Evolutionary conservation across 352 stramenopile genomes (phyloP), one percentile per base, ranked within the genome.

Genomic region (Phytopythium vexans): DNA sequence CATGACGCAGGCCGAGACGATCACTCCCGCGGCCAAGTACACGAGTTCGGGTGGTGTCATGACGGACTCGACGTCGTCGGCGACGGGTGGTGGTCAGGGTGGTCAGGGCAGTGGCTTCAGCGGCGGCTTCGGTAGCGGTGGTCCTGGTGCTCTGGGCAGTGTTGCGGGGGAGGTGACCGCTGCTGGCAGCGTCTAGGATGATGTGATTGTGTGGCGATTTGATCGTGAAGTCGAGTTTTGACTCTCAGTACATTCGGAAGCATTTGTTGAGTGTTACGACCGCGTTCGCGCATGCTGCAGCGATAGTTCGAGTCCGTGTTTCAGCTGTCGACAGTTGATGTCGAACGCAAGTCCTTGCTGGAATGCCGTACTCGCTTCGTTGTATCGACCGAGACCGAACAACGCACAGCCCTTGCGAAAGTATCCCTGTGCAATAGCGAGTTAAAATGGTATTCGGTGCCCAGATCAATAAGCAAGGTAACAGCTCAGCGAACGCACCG

Each of bases 341-440:
- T 91, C 81, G 43, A 76, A 74, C 6, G 72, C 77, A 6, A 91
- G 70, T 11, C 77, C 81, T 55, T 79, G 68, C 44, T 88, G 81
- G 45, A 91, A 88, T 1, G 72, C 66, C 16, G 56, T 67, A 16
- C 66, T 86, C 16, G 77, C 81, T 8, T 91, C 77, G 1, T 67
- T 68, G 44, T 78, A 89, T 1, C 65, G 52, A 7, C 58, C 49
- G 33, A 89, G 54, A 3, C 65, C 75, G 40, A 66, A 89, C 8
- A 91, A 43, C 7, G 81, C 81, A 49, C 66, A 86, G 10, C 81
- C 77, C 47, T 83, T 85, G 14, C 81, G 81, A 50, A 78, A 91
- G 47, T 88, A 89, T 8, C 69, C 77, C 80, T 90, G 41, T 12
- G 41, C 38, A 31, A 35, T 35, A 36, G 10, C 41, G 2, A 51